A percentile compares a stretch with the other conserved stretches of the same genome.
These are phyloP conservation scores for Rubia tinctorum DNA, from an alignment of 305 asterid species.

Conservation along the genomic window DNA sequence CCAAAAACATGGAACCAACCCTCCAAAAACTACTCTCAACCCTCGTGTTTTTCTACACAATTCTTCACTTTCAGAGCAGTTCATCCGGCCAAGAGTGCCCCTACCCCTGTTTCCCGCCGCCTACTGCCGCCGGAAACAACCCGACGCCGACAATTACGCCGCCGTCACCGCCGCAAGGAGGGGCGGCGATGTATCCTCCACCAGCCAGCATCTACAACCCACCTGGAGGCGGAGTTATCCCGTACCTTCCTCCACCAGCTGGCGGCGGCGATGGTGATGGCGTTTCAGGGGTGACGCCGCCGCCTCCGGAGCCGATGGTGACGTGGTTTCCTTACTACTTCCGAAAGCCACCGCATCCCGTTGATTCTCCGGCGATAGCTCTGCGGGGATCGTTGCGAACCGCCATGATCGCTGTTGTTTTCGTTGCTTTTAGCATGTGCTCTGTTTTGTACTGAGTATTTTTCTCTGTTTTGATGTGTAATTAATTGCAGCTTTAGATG, in stretches of 20 bases:
- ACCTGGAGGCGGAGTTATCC: conserved; percentile 35
- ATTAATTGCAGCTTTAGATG: conserved; percentile 11
- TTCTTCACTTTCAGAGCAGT: conserved; percentile 32
- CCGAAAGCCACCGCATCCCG: conserved; percentile 62
- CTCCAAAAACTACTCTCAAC: conserved; percentile 31
- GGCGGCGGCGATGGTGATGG: conserved; percentile 18
- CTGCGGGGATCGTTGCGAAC: conserved; percentile 21
- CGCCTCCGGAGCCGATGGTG: conserved; percentile 75
- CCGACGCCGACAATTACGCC: conserved; percentile 47
- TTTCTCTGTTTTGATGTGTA: conserved; percentile 14
- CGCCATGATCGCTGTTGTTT: not conserved
- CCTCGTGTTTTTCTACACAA: conserved; percentile 31
- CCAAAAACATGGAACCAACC: conserved; percentile 44
- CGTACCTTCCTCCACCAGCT: conserved; percentile 42
- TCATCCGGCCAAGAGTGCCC: conserved; percentile 68
- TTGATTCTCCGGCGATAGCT: conserved; percentile 31
- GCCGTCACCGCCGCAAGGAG: conserved; percentile 47
- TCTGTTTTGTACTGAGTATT: not conserved
- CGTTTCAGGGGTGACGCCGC: conserved; percentile 44
- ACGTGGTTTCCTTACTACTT: conserved; percentile 83
- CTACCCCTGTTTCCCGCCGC: conserved; percentile 84
- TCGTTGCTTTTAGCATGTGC: conserved; percentile 16
- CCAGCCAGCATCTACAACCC: conserved; percentile 43
- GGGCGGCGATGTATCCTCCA: conserved; percentile 32
- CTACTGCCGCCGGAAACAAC: conserved; percentile 57